Conservation (phyloP, 83 land plant species). For the Thuja plicata region DNA sequence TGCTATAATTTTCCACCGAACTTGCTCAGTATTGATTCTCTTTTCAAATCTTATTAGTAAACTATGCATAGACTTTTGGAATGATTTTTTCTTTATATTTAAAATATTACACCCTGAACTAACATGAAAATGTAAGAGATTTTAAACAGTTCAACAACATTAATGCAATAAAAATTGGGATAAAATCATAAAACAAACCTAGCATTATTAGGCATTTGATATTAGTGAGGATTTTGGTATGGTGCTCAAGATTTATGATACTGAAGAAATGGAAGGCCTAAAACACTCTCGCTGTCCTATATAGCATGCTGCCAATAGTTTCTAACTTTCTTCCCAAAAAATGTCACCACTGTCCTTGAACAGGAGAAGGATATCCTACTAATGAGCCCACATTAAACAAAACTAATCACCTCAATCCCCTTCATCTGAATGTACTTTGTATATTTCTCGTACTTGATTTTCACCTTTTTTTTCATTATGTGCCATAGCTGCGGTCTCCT, state of each 20-base stretch:
- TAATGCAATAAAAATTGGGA: neutral
- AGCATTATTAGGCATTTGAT: neutral
- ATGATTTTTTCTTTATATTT: neutral
- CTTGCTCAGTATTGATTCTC: neutral
- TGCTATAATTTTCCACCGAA: neutral
- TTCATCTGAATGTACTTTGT: neutral
- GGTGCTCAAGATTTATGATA: neutral
- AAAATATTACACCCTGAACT: neutral
- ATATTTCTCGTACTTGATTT: neutral
- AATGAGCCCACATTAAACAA: neutral
- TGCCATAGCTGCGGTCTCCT: conserved; percentile 89
- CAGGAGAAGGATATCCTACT: neutral
- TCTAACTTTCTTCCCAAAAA: neutral
- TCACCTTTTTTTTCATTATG: conserved; percentile 26
- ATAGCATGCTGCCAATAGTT: neutral
- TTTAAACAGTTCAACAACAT: neutral
- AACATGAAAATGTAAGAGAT: neutral
- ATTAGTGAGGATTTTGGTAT: neutral
- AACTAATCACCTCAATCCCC: neutral
- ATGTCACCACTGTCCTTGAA: neutral
- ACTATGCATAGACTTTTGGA: neutral
- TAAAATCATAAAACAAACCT: neutral
- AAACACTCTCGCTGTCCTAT: neutral
- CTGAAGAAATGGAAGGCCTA: neutral
- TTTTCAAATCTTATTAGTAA: neutral